phyloP scores from a whole-genome alignment of 768 basidiomycete genomes.

The Tylopilus rubrobrunneus region DNA sequence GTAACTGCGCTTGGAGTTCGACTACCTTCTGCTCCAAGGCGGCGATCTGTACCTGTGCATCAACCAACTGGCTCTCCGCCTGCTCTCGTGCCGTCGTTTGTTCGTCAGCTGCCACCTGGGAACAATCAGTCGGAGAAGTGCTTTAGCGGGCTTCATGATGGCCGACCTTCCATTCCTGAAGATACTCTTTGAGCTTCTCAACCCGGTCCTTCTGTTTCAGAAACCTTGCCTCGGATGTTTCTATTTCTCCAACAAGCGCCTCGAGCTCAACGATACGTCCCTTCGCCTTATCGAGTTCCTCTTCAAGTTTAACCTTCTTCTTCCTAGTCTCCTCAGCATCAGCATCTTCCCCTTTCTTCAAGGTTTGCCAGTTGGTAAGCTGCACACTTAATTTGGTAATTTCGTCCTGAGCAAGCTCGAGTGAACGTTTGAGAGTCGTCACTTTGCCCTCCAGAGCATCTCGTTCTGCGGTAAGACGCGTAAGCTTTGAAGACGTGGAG shows the following conservation, averaged over 20 bases:
- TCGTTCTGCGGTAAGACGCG: slow-evolving; percentile 54
- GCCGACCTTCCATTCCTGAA: slow-evolving; percentile 46
- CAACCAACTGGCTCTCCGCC: slow-evolving; percentile 32
- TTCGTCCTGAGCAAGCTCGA: slow-evolving; percentile 56
- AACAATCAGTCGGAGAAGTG: neutral
- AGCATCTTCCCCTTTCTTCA: slow-evolving; percentile 61
- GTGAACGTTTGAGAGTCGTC: slow-evolving; percentile 50
- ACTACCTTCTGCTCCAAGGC: slow-evolving; percentile 37
- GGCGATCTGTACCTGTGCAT: slow-evolving; percentile 26
- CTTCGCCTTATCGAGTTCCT: slow-evolving; percentile 47
- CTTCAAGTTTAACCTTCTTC: slow-evolving; percentile 53
- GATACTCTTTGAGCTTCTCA: slow-evolving; percentile 39
- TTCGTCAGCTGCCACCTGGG: slow-evolving; percentile 38
- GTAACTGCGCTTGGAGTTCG: slow-evolving; percentile 46
- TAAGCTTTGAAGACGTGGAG: slow-evolving; percentile 47
- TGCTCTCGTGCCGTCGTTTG: slow-evolving; percentile 36
- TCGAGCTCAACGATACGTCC: slow-evolving; percentile 29
- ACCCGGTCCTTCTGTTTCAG: slow-evolving; percentile 42
- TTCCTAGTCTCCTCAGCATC: slow-evolving; percentile 55
- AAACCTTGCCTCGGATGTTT: slow-evolving; percentile 33
- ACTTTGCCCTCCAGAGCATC: slow-evolving; percentile 52
- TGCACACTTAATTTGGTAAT: slow-evolving; percentile 57
- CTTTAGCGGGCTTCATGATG: neutral
- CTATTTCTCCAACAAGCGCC: slow-evolving; percentile 19
- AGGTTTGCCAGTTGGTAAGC: slow-evolving; percentile 61